Conservation (phyloP, 257 asterid genomes). For the Solanum chmielewskii region DNA sequence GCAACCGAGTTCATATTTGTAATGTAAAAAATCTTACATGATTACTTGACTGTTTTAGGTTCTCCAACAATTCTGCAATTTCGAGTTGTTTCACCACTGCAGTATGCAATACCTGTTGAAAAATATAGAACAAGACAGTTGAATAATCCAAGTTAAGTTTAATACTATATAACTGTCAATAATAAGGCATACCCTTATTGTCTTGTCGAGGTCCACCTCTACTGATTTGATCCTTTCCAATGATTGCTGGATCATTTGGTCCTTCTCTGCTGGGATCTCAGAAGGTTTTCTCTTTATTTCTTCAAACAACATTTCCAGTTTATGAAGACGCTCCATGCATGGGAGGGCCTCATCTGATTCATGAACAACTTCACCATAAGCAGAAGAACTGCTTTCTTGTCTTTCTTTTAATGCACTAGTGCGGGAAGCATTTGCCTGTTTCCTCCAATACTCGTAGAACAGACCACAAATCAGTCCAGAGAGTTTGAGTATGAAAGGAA, state of each 20-base stretch:
- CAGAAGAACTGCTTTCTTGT: conserved; percentile 12
- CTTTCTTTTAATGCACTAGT: conserved; percentile 22
- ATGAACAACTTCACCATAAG: conserved; percentile 8
- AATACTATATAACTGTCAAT: background rate
- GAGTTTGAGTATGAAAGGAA: conserved; percentile 27
- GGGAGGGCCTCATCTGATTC: conserved; percentile 38
- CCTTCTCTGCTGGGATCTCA: conserved; percentile 76
- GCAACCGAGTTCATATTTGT: conserved; percentile 1
- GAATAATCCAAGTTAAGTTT: background rate
- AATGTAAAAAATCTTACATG: conserved; percentile 22
- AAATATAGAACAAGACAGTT: background rate
- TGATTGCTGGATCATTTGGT: conserved; percentile 68
- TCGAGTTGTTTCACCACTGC: conserved; percentile 69
- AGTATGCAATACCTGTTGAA: conserved; percentile 46
- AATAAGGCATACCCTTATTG: conserved; percentile 53
- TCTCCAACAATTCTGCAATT: conserved; percentile 60
- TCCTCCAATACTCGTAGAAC: conserved; percentile 42
- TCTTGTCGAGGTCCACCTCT: conserved; percentile 70
- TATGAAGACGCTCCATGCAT: conserved; percentile 63
- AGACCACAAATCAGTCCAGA: conserved; percentile 14
- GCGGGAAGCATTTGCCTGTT: conserved; percentile 24
- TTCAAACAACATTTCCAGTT: conserved; percentile 63
- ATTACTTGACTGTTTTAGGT: conserved; percentile 34
- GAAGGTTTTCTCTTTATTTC: conserved; percentile 61
- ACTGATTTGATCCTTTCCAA: conserved; percentile 72